These are phyloP conservation scores for Bipolaris gigantea DNA, from an alignment of 2,329 filamentous ascomycete genomes.

Conservation along the genomic window DNA sequence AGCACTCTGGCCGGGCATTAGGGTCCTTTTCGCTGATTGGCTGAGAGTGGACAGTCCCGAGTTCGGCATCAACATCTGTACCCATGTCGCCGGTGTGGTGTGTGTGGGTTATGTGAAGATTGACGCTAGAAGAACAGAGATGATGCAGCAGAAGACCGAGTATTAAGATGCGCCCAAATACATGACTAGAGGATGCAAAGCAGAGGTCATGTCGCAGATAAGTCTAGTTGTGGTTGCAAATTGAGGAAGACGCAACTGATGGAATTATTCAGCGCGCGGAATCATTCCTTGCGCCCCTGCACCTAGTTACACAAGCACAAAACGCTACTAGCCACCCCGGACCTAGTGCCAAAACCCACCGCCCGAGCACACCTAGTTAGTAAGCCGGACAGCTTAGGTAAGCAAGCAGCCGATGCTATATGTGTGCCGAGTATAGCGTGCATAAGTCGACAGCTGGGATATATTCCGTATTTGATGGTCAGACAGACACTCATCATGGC, in stretches of 20 bases:
- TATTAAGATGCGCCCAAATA: too few species aligned
- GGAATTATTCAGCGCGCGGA: constrained; percentile 27
- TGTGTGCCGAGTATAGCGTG: not conserved
- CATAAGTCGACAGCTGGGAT: too few species aligned
- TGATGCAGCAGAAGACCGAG: not conserved
- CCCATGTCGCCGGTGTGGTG: constrained; percentile 11
- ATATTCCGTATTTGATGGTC: too few species aligned
- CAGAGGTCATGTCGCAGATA: not conserved
- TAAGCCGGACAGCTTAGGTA: not conserved
- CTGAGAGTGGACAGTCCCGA: constrained; percentile 14
- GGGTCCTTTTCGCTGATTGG: constrained; percentile 34
- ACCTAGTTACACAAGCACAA: constrained; percentile 4
- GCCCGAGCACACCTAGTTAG: not conserved
- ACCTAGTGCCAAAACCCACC: not conserved
- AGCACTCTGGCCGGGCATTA: constrained; percentile 58
- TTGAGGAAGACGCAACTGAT: not conserved
- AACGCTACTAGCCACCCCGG: not conserved
- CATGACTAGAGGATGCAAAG: too few species aligned
- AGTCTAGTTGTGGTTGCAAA: too few species aligned
- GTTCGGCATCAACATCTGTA: constrained; percentile 14
- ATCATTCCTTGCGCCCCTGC: constrained; percentile 7
- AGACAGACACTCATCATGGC: not conserved
- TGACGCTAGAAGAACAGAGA: not conserved
- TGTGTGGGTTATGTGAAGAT: not conserved
- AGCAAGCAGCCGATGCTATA: too few species aligned